These are phyloP conservation scores for Exophiala lecanii-corni DNA, from an alignment of 2,329 filamentous ascomycete genomes.

Conservation along the genomic window DNA sequence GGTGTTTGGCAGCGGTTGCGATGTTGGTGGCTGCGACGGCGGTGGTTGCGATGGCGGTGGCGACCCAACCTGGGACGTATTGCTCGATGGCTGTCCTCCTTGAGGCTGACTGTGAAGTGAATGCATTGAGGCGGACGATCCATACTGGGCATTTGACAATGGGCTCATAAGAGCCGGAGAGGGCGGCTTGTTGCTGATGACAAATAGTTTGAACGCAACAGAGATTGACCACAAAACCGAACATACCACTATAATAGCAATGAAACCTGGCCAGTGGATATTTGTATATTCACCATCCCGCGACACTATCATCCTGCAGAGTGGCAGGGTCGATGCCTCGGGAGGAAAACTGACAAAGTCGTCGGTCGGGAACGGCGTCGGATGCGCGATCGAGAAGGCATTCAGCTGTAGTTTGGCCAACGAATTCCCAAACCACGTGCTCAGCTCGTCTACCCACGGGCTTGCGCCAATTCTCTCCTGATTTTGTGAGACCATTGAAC, in stretches of 20 bases:
- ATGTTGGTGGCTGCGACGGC: too few relatives aligned
- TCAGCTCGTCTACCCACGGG: slow-evolving; percentile 1
- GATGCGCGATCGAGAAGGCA: not conserved
- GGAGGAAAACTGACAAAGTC: not conserved
- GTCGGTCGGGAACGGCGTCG: not conserved
- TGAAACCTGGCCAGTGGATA: slow-evolving; percentile 1
- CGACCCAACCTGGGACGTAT: too few relatives aligned
- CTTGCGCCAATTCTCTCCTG: not conserved
- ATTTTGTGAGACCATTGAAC: not conserved
- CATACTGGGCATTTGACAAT: too few relatives aligned
- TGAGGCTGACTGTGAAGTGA: too few relatives aligned
- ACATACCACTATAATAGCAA: not conserved
- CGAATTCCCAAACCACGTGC: slow-evolving; percentile 2
- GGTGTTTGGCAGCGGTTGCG: too few relatives aligned
- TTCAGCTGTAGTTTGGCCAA: slow-evolving; percentile 2
- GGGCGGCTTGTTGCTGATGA: too few relatives aligned
- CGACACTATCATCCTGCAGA: slow-evolving; percentile 2
- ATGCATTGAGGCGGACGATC: too few relatives aligned
- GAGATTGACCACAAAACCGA: not conserved
- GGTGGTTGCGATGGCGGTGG: too few relatives aligned
- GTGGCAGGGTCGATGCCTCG: not conserved
- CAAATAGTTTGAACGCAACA: too few relatives aligned
- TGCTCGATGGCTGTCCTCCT: too few relatives aligned
- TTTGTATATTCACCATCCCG: slow-evolving; percentile 3
- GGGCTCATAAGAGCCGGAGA: too few relatives aligned